Evolutionary conservation across 164 flowering plant species (phyloP), one percentile per base, ranked within the genome.

Genomic region (Protea cynaroides): DNA sequence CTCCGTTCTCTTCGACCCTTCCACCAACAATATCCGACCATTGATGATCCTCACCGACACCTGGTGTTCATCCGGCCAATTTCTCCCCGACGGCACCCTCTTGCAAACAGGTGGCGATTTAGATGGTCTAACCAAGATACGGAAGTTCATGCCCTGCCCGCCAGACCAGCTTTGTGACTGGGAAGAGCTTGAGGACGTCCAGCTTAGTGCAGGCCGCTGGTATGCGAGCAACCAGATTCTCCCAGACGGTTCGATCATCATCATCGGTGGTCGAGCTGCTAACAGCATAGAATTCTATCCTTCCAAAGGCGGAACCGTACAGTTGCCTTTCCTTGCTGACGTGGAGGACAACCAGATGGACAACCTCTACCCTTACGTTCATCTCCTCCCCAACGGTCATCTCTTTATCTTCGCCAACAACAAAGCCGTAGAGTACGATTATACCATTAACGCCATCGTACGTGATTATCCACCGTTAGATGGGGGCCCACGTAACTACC

Each of bases 61-160:
- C 9, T 94, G 96, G 98, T 94, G 98, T 85, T 90, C 96, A 9
- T 91, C 98, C 65, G 98, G 97, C 9, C 89, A 83, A 66, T 83
- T 91, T 65, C 84, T 91, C 67, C 86, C 95, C 34, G 91, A 90
- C 76, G 96, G 98, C 17, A 80, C 87, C 1, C 84, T 94, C 43
- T 54, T 91, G 7, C 97, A 94, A 25, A 91, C 97, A 34, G 97
- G 98, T 9, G 98, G 98, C 23, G 86, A 76, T 62, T 36, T 79
- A 0, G 90, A 84, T 63, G 98, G 97, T 7, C 47, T 66, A 8
- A 67, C 52, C 14, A 87, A 83, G 65, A 71, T 94, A 68, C 73
- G 94, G 0, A 79, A 70, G 22, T 81, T 84, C 71, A 18, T 18
- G 1, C 85, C 89, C 0, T 84, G 89, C 38, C 65, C 68, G 38